Evolutionary conservation across 306 rosid genomes (phyloP).

Genomic region (Mimosa pudica): DNA sequence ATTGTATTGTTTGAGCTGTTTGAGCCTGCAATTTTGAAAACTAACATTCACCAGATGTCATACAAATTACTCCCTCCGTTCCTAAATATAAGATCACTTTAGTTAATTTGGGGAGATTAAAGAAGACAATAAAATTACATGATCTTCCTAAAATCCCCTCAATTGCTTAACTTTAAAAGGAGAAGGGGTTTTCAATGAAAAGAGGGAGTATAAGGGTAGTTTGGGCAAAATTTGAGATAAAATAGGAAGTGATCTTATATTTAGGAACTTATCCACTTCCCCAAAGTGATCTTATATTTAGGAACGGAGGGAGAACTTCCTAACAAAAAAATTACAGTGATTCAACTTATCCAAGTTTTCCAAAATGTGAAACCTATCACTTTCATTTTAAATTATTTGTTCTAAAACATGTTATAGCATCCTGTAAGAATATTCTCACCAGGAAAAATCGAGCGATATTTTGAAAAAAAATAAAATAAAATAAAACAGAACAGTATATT

Average conservation of each 20-base stretch:
- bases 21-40: background rate
- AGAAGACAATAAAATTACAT: too few species aligned
- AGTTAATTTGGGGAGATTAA: too few species aligned
- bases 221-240: too few species aligned
- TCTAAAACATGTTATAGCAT: background rate
- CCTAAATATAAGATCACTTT: too few species aligned
- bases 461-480: background rate
- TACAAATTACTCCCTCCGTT: background rate
- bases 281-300: too few species aligned
- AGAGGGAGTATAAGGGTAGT: too few species aligned
- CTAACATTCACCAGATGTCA: background rate
- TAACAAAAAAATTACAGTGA: background rate
- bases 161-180: too few species aligned
- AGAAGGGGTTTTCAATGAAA: too few species aligned
- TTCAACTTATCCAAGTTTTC: background rate
- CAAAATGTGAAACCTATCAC: background rate
- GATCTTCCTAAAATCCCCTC: too few species aligned
- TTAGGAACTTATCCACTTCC: too few species aligned
- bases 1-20: background rate
- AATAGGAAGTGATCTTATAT: too few species aligned
- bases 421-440: background rate
- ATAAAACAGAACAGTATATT: background rate
- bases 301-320: too few species aligned
- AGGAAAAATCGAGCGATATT: background rate
- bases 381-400: background rate